Evolutionary conservation across 257 asterid genomes (phyloP).

Genomic region (Misopates orontium): DNA sequence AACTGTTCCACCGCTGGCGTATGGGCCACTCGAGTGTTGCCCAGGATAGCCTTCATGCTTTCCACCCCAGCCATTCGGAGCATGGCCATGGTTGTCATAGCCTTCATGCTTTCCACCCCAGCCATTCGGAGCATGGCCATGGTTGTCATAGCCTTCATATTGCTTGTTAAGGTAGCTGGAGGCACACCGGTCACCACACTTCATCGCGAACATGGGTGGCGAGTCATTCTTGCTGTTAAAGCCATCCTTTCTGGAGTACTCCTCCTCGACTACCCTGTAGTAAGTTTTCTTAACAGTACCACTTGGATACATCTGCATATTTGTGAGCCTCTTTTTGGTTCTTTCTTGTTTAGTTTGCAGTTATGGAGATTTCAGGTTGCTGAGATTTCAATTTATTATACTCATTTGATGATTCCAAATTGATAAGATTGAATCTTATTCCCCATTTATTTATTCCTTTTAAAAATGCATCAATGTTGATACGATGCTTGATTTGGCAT

Average conservation of each 20-base stretch:
- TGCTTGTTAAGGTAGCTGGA: too few species aligned
- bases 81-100: neutral
- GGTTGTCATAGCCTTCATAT: neutral
- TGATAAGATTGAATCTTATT: conserved; percentile 28
- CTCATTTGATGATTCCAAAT: neutral
- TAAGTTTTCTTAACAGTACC: neutral
- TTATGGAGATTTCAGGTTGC: neutral
- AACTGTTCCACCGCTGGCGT: too few species aligned
- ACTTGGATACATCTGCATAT: conserved; percentile 16
- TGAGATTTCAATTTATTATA: conserved; percentile 14
- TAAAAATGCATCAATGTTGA: neutral
- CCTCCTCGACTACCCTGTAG: neutral
- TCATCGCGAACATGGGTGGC: neutral
- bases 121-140: neutral
- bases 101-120: neutral
- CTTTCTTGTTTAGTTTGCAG: neutral
- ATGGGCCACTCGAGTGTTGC: neutral
- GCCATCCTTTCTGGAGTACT: too few species aligned
- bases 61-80: neutral
- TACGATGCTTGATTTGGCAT: too few species aligned
- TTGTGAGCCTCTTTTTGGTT: neutral
- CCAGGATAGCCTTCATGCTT: neutral
- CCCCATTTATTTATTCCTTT: conserved; percentile 1
- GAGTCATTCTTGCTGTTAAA: neutral
- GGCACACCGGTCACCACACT: neutral